A percentile compares a stretch with the other conserved stretches of the same genome.
phyloP scores from a whole-genome alignment of 352 stramenopile species.

The Globisporangium emineosum region DNA sequence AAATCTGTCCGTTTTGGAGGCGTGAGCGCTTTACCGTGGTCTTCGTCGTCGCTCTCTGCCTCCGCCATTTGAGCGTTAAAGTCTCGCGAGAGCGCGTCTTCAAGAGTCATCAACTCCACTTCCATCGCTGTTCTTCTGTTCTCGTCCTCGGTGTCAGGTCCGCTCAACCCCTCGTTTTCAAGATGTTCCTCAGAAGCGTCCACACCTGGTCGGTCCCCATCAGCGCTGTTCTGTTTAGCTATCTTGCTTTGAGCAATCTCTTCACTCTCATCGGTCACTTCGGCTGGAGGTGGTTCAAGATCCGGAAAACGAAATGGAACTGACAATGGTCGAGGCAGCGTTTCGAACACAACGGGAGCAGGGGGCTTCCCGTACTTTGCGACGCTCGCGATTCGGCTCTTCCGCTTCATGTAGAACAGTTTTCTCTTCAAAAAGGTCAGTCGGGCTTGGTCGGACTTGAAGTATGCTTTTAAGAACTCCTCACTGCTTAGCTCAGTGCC shows the following conservation, averaged over 20 bases:
- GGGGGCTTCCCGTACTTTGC: slow-evolving; percentile 42
- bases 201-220: slow-evolving; percentile 4
- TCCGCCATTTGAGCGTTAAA: slow-evolving; percentile 21
- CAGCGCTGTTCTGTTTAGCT: slow-evolving; percentile 12
- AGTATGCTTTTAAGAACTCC: slow-evolving; percentile 46
- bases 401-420: slow-evolving; percentile 40
- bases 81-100: slow-evolving; percentile 37
- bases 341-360: slow-evolving; percentile 42
- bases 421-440: slow-evolving; percentile 52
- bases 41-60: slow-evolving; percentile 53
- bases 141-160: slow-evolving; percentile 8
- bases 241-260: slow-evolving; percentile 16
- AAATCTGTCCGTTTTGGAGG: slow-evolving; percentile 68
- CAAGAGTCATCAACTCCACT: slow-evolving; percentile 24
- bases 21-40: slow-evolving; percentile 30
- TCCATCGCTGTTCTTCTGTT: slow-evolving; percentile 20
- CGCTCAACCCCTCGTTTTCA: slow-evolving; percentile 2
- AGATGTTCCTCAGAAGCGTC: background rate
- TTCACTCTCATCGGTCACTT: slow-evolving; percentile 12
- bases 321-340: slow-evolving; percentile 28
- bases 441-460: slow-evolving; percentile 34
- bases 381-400: slow-evolving; percentile 36
- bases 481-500: slow-evolving; percentile 15
- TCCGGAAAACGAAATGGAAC: slow-evolving; percentile 33
- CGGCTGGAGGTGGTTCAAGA: background rate